Evolutionary conservation across 805 yeast genomes (phyloP), one percentile per base, ranked within the genome.

Genomic region (Metschnikowia proteae): DNA sequence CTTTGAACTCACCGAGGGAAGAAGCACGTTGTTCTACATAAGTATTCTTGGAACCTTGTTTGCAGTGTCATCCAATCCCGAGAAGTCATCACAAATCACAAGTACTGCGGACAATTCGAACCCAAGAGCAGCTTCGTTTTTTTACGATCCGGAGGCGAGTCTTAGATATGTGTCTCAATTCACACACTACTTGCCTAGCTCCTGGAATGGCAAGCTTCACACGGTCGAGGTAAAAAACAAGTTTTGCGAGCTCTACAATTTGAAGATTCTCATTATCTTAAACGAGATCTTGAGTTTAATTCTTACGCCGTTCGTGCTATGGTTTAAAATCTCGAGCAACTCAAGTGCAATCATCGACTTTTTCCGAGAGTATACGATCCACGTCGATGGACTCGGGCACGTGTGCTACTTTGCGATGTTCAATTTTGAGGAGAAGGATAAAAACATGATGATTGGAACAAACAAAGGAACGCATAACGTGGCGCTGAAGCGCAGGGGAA

Each of bases 381-480:
- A 92, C 63, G 88, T 91, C 42, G 97, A 91, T 68, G 98, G 97
- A 0, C 71, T 94, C 36, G 99, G 99, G 0, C 86, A 91, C 60
- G 96, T 94, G 34, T 92, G 98, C 62, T 84, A 88, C 29, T 89
- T 84, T 74, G 98, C 98, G 2, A 88, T 88, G 83, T 94, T 94
- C 67, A 85, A 88, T 56, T 81, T 86, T 53, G 90, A 84, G 52
- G 81, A 80, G 54, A 75, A 77, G 51, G 78, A 74, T 48, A 68
- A 71, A 51, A 71, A 71, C 53, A 76, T 68, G 76, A 68, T 70
- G 74, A 48, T 50, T 51, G 66, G 61, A 46, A 53, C 54, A 56
- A 64, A 56, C 50, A 65, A 56, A 51, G 49, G 41, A 42, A n/a
- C 30, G 22, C 39, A 37, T 54, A 52, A 40, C 40, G 39, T 43